Percentiles rank a stretch among this genome's conserved stretches.
Evolutionary conservation across 768 basidiomycete genomes (phyloP).

Genomic region (Amanita muscaria): DNA sequence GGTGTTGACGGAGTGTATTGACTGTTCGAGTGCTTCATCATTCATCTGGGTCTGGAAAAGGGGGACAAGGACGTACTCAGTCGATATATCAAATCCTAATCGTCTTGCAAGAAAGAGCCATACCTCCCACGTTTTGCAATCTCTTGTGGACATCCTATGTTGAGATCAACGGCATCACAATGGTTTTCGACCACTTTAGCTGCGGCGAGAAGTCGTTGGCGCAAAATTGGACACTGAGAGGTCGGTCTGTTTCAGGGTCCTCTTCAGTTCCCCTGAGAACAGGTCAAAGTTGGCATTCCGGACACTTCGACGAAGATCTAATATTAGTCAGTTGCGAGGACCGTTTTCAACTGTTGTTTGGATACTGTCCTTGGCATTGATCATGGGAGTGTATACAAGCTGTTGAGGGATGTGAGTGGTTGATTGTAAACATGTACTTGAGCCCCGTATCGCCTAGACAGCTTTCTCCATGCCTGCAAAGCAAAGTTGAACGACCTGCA

Average conservation of each 20-base stretch:
- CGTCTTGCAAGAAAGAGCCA: constrained; percentile 88
- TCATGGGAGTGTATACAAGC: constrained; percentile 97
- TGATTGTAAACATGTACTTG: constrained; percentile 56
- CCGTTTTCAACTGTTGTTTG: neutral
- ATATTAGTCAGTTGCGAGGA: constrained; percentile 1
- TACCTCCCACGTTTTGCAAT: constrained; percentile 85
- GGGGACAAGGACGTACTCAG: constrained; percentile 45
- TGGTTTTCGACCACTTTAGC: constrained; percentile 68
- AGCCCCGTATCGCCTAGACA: constrained; percentile 77
- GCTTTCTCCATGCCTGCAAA: constrained; percentile 69
- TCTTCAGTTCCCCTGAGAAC: constrained; percentile 78
- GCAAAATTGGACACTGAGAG: constrained; percentile 89
- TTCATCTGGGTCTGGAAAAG: neutral
- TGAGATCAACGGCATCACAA: constrained; percentile 93
- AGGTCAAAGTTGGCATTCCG: constrained; percentile 63
- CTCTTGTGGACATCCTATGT: constrained; percentile 91
- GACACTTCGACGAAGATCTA: constrained; percentile 62
- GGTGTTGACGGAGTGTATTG: constrained; percentile 73
- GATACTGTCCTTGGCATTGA: constrained; percentile 70
- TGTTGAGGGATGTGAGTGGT: constrained; percentile 24
- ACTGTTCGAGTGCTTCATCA: constrained; percentile 40
- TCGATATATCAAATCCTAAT: constrained; percentile 81
- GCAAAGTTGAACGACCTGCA: too few species aligned
- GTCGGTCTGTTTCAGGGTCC: constrained; percentile 58
- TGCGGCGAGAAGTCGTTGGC: constrained; percentile 79